Conservation (phyloP, 495 filamentous ascomycete genomes). For the Arthonia radiata region DNA sequence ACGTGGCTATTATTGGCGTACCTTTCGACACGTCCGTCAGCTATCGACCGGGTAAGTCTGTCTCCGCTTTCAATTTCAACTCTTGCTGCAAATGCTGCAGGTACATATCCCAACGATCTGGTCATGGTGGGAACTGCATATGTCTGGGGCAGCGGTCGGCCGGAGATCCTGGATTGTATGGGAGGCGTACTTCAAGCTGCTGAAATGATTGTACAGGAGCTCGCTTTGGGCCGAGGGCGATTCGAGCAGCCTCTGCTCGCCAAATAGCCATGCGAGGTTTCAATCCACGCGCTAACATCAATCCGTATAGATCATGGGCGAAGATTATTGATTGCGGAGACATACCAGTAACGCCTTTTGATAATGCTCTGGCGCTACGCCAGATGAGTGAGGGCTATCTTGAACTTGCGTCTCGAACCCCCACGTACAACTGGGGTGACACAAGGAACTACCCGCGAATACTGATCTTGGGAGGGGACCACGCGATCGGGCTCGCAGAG, state of each 20-base stretch:
- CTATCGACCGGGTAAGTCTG: conserved; percentile 41
- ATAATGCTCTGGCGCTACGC: conserved; percentile 46
- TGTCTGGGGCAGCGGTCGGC: no score
- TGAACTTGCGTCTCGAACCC: conserved; percentile 30
- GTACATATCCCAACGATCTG: conserved; percentile 1
- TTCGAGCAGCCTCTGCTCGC: conserved; percentile 49
- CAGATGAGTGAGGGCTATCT: conserved; percentile 60
- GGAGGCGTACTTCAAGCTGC: no score
- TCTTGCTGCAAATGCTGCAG: conserved; percentile 11
- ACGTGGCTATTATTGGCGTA: conserved; percentile 60
- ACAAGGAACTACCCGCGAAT: conserved; percentile 21
- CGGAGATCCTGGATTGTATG: no score
- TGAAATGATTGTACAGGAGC: conserved; percentile 24
- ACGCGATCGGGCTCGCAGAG: conserved; percentile 52
- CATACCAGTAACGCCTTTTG: conserved; percentile 56
- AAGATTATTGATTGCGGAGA: conserved; percentile 60
- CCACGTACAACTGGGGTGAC: no score
- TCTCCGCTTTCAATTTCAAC: background rate
- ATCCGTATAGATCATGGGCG: conserved; percentile 53
- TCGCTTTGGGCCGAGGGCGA: conserved; percentile 60
- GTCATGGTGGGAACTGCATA: conserved; percentile 11
- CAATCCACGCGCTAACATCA: conserved; percentile 53
- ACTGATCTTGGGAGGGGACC: conserved; percentile 62
- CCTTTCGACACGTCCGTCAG: conserved; percentile 67
- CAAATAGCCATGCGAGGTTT: conserved; percentile 50